Base-by-base conservation (phyloP, 169 alveolate species). In the Plasmodium ovale region DNA sequence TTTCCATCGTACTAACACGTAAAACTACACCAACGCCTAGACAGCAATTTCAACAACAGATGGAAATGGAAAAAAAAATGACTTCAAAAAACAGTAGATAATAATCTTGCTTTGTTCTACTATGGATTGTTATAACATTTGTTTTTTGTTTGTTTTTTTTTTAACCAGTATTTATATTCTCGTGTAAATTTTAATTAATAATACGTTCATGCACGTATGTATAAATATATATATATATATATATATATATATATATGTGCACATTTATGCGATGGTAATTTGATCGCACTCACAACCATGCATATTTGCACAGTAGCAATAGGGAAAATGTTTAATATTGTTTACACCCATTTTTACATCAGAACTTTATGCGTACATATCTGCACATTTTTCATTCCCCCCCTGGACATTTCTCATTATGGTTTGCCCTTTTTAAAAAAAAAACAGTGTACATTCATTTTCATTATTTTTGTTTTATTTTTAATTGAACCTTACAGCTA, bases 11-110 rank as follows among this genome's bases (percentile, higher is more conserved):
- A 12, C 84, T 95, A 29, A 94, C 94, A 73, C 93, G 94, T 44
- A 77, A 92, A 56, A 92, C 95, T 31, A 93, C 95, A 4, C 97
- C 95, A 42, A 95, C 97, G 14, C 97, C 97, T 29, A 92, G 97
- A 44, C 97, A 95, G 60, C 97, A 95, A 62, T 95, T 92, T 73
- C 96, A 95, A 87, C 94, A 94, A 7, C 96, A 94, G 64, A 92
- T 94, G 95, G 95, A 89, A 44, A 71, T 91, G 54, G 95, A 94
- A 84, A 87, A 87, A 39, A 92, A 73, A 59, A 39, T 90, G 59
- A 82, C 90, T 85, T 90, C 72, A 51, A 64, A 87, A 74, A 87
- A 87, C 35, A 72, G 33, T 56, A 62, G 29, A 64, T 72, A 72
- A 64, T 33, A 65, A 65, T 14, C 16, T 35, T 31, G 49, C n/a